Evolutionary conservation across 2,329 filamentous ascomycete genomes (phyloP), one percentile per base, ranked within the genome.

Genomic region (Pseudogymnoascus sp.): DNA sequence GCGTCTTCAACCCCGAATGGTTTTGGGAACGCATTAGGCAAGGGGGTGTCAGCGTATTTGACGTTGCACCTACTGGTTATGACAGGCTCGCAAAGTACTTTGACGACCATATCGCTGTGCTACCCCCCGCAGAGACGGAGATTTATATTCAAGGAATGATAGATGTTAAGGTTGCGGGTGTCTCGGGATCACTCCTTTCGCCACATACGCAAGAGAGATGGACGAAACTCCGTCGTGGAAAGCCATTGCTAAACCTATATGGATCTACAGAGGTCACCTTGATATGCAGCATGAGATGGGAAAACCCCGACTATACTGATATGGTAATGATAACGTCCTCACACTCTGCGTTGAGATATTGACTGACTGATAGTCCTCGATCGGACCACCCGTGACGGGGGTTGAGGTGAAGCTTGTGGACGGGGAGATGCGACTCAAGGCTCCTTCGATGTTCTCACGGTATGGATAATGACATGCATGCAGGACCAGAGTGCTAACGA

Each of bases 11-110:
- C 60, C 64, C 64, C 18, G 63, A 64, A 34, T 68, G 65, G 66
- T 68, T 68, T 49, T 68, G 67, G 67, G 66, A 68, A 34, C 64
- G 67, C 8, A 65, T 68, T 49, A 66, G 63, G 34, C 36, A 66
- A 59, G 67, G 66, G 7, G 67, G 61, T 16, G 64, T 68, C 37
- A 66, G 63, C 18, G 61, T 67, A 46, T 67, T 67, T 60, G 62
- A 64, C 42, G 62, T 68, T 36, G 64, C 64, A 2, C 63, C 65
- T 11, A 65, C 63, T 9, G 65, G 66, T 9, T 67, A 68, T 63
- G 64, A 68, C 31, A 66, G 64, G 37, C 65, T 68, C 59, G 67
- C 64, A 36, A 37, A 64, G 36, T 68, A 68, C 62, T 68, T 67
- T 36, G 67, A 68, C 21, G 62, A 68, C 14, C 60, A 66, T 60